phyloP scores from a whole-genome alignment of 345 rosid genomes.

The Camelina neglecta region DNA sequence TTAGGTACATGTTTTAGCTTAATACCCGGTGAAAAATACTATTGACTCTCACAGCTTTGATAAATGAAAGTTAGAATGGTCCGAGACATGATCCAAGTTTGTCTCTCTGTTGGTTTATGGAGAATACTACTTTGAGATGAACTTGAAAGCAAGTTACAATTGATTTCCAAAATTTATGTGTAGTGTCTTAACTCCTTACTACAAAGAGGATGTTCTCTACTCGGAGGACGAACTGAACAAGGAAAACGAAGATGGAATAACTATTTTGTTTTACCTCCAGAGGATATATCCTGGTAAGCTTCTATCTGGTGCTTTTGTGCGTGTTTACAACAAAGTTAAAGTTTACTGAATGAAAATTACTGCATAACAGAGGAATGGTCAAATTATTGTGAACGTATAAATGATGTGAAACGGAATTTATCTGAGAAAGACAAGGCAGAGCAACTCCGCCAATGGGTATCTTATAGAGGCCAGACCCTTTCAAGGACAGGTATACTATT shows the following conservation, averaged over 20 bases:
- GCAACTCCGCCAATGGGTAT: slow-evolving; percentile 74
- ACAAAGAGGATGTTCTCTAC: slow-evolving; percentile 85
- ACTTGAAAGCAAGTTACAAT: slow-evolving; percentile 35
- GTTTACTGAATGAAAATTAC: slow-evolving; percentile 29
- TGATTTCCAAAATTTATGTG: slow-evolving; percentile 38
- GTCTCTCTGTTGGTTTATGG: slow-evolving; percentile 20
- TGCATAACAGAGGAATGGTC: slow-evolving; percentile 82
- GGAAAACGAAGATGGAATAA: slow-evolving; percentile 95
- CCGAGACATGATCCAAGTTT: slow-evolving; percentile 16
- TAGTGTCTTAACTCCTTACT: slow-evolving; percentile 94
- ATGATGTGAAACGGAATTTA: slow-evolving; percentile 40
- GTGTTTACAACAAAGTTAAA: slow-evolving; percentile 24
- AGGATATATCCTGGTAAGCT: slow-evolving; percentile 89
- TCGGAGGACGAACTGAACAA: slow-evolving; percentile 74
- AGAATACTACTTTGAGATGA: slow-evolving; percentile 7
- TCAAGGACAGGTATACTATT: slow-evolving; percentile 80
- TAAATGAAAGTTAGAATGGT: slow-evolving; percentile 5
- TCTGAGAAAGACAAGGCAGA: slow-evolving; percentile 49
- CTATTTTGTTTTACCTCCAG: slow-evolving; percentile 79
- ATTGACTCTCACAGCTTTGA: slow-evolving; percentile 14
- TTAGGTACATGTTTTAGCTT: slow-evolving; percentile 60
- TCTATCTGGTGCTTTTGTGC: slow-evolving; percentile 23
- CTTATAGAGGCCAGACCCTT: slow-evolving; percentile 94
- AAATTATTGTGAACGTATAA: slow-evolving; percentile 64
- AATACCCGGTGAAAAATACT: slow-evolving; percentile 6